Evolutionary conservation across 495 filamentous ascomycete species (phyloP), one percentile per base, ranked within the genome.

Genomic region (Neurospora sp.): DNA sequence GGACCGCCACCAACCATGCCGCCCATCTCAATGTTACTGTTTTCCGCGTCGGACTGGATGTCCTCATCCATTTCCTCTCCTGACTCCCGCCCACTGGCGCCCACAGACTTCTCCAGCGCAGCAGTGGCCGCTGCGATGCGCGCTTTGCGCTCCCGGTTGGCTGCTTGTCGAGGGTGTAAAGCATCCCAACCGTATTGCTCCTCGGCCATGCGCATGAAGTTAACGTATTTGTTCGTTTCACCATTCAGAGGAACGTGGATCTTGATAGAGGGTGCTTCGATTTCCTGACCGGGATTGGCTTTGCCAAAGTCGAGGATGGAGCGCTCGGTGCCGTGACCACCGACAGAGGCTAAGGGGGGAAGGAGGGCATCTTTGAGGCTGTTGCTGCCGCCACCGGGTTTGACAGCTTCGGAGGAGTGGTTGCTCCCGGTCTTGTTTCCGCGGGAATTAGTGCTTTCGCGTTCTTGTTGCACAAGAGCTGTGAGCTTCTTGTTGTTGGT

Each of bases 111-210:
- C 76, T 96, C 93, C 22, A 97, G 79, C 0, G 91, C 91, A 16
- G 91, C 92, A n/a, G 91, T 91, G 1, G 93, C 94, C 1, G 92
- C 93, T 16, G 92, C 92, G 61, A 97, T 92, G 61, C 91, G 91
- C 0, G 91, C 91, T 73, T 94, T 88, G 59, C 92, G 90, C 69
- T 87, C 87, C 69, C 92, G 91, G 74, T 93, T 93, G 20, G 94
- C 94, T 0, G 96, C 96, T 35, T 95, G 85, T 0, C 94, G 90
- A 20, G 96, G 96, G 78, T 99, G 94, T 61, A 98, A 83, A 1
- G 95, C 96, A 68, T 94, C 92, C 86, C 94, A 97, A 44, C 96
- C 96, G 80, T 98, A 98, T 71, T 89, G 90, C 70, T 97, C 94
- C 79, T 97, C 93, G 27, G 96, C 95, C 78, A 98, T 84, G 68